Percentiles rank a stretch among this genome's conserved stretches.
Conservation (phyloP, 1,284 basidiomycete species). For the Cutaneotrichosporon sp. region DNA sequence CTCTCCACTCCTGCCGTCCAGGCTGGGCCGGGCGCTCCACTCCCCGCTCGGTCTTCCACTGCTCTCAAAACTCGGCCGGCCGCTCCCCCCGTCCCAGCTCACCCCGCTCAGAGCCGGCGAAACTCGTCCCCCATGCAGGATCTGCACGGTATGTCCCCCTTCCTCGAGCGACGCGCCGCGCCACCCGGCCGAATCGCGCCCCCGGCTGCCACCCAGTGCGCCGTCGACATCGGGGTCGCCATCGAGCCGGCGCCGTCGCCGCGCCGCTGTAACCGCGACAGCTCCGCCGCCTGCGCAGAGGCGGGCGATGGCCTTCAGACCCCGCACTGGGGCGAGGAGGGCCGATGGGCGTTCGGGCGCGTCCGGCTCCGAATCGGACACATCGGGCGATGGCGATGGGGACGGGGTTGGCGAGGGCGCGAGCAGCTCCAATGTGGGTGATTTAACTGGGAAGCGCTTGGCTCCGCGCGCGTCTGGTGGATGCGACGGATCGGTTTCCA, state of each 20-base stretch:
- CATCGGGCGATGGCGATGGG: neutral
- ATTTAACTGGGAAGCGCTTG: too few species aligned
- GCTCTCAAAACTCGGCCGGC: neutral
- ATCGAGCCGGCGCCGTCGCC: constrained; percentile 1
- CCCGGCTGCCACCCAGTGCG: neutral
- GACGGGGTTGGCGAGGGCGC: constrained; percentile 2
- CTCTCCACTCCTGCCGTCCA: neutral
- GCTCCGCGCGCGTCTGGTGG: neutral
- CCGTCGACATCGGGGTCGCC: constrained; percentile 2
- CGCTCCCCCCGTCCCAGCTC: neutral
- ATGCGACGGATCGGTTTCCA: neutral
- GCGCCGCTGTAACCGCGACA: neutral
- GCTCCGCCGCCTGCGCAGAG: constrained; percentile 12
- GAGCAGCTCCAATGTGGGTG: constrained; percentile 4
- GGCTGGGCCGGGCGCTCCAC: neutral
- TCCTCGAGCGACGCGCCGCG: neutral
- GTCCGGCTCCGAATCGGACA: neutral
- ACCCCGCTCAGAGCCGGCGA: neutral
- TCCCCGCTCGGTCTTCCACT: neutral
- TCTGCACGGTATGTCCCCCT: neutral
- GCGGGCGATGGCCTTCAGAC: constrained; percentile 9
- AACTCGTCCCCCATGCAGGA: neutral
- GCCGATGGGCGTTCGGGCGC: neutral
- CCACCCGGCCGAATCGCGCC: neutral
- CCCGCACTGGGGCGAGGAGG: neutral